Evolutionary conservation across 2,329 filamentous ascomycete genomes (phyloP), one percentile per base, ranked within the genome.

Genomic region (Thermothelomyces thermophilus): DNA sequence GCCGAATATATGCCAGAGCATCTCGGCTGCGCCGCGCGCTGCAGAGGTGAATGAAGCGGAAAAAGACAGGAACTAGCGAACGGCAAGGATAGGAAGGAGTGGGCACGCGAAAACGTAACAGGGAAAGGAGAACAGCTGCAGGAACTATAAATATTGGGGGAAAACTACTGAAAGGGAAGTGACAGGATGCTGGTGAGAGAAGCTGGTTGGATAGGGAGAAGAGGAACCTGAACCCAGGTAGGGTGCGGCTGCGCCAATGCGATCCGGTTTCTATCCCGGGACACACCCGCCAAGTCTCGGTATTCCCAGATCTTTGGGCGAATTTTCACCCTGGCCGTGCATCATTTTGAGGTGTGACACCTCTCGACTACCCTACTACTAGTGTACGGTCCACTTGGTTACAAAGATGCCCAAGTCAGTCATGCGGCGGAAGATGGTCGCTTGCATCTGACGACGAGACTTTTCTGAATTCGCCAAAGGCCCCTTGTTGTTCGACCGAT

Each of bases 1-100:
- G 52, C 54, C 58, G 58, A 58, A 52, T 60, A 57, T 58, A 58
- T 50, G 52, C 53, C 55, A 52, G 50, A 56, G 50, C 52, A 47
- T 9, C 13, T 16, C 33, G 34, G 30, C 40, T 43, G 39, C 49
- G 47, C 48, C 48, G 44, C 42, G 48, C 33, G 33, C 35, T 34
- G 46, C 36, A 30, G 24, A 13, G 34, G 6, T n/a, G 11, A 14
- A 14, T 20, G 9, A 20, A 30, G 20, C 24, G 7, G 5, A 19
- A 30, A 10, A 47, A 5, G 24, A 28, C 39, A 39, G 14, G 3
- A 48, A 47, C 11, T 26, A 48, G 41, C 26, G 45, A 44, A 40
- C 11, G 48, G 22, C 35, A 13, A n/a, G 19, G 40, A 16, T 28
- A 20, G 48, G 28, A 28, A 28, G n/a, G n/a, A n/a, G n/a, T n/a